Evolutionary conservation across 2,329 filamentous ascomycete genomes (phyloP), one percentile per base, ranked within the genome.

Genomic region (Westerdykella aurantiaca): DNA sequence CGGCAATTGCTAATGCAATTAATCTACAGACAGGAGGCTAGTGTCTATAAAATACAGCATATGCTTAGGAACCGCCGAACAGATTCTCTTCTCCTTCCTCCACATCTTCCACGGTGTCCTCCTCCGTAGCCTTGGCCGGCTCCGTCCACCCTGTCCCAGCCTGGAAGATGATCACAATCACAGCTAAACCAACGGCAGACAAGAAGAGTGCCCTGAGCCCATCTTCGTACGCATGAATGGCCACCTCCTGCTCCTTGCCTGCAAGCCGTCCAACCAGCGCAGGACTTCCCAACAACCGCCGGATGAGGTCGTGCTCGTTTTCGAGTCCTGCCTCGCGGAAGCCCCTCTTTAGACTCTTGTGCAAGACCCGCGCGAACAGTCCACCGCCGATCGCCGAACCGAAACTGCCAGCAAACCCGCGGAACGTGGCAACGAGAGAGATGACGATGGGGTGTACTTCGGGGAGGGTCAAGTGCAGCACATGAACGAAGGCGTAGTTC

Each of bases 401-500:
- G 55, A 94, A 93, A 41, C 81, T 85, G 12, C 86, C 86, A 0
- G 86, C 85, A 50, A 93, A 90, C 5, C 86, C 86, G 4, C 88
- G 78, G 67, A 91, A 91, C 1, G 87, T 94, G 22, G 83, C 80
- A 4, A 91, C 68, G 34, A 95, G 72, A 11, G 86, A 85, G 0
- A 84, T 88, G 3, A 85, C 80, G 39, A 93, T 80, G 57, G 86
- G 88, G 56, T 90, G 85, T 1, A 81, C 80, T 6, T 79, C 74
- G 0, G 78, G 73, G 0, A 72, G 71, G 0, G 83, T 85, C 5
- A 91, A 72, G 61, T 93, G 85, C 4, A 94, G 74, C 5, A 90
- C 65, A 57, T 94, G 88, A 0, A 87, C 86, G 2, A 94, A 76
- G 0, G 84, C 86, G 67, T 94, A 94, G 65, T 91, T 93, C 45